Evolutionary conservation across 1,284 basidiomycete genomes (phyloP).

Genomic region (Exobasidium rhododendri): DNA sequence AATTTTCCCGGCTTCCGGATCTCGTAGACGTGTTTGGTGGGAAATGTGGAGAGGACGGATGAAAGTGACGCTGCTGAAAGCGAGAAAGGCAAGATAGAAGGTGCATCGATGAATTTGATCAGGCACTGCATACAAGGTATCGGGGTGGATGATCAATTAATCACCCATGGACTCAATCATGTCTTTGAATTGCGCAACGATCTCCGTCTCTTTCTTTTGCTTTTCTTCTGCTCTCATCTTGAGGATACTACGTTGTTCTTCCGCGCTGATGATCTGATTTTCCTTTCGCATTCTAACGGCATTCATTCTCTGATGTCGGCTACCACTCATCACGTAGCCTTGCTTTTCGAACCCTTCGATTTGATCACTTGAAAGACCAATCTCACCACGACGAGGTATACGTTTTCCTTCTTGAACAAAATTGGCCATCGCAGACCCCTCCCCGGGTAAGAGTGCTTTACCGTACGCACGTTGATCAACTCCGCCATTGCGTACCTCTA

Average conservation of each 20-base stretch:
- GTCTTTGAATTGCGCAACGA: conserved; percentile 55
- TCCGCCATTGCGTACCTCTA: conserved; percentile 13
- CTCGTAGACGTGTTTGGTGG: too few relatives aligned
- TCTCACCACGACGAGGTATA: conserved; percentile 97
- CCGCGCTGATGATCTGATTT: conserved; percentile 90
- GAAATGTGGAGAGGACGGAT: too few relatives aligned
- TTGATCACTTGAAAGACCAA: conserved; percentile 79
- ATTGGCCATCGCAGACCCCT: conserved; percentile 94
- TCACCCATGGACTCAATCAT: conserved; percentile 29
- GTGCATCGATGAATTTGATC: neutral
- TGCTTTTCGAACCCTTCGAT: conserved; percentile 82
- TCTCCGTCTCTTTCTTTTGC: conserved; percentile 72
- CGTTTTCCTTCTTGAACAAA: conserved; percentile 85
- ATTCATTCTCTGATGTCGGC: conserved; percentile 76
- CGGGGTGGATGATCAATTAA: neutral
- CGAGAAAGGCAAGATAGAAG: neutral
- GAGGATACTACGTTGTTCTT: conserved; percentile 90
- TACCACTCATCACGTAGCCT: conserved; percentile 98
- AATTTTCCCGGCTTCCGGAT: too few relatives aligned
- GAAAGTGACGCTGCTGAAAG: neutral
- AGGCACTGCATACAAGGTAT: neutral
- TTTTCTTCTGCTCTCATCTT: conserved; percentile 90
- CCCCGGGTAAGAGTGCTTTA: conserved; percentile 81
- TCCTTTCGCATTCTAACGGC: conserved; percentile 97
- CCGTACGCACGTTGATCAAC: conserved; percentile 60